These are phyloP conservation scores for Phyllosticta capitalensis DNA, from an alignment of 2,329 filamentous ascomycete species.

Conservation along the genomic window DNA sequence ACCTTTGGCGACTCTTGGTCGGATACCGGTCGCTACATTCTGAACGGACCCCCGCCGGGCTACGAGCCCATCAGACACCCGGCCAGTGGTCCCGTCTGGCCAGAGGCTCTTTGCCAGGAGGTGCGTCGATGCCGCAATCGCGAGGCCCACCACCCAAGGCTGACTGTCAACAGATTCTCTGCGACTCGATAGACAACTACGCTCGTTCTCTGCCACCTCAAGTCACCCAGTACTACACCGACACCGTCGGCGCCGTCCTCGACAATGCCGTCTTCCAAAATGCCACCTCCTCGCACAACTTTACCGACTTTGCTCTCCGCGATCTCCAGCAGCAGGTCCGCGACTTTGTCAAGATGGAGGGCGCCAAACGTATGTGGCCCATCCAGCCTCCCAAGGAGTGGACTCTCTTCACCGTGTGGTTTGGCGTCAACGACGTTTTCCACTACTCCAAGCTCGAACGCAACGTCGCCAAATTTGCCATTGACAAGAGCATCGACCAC, in stretches of 20 bases:
- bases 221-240: slow-evolving; percentile 11
- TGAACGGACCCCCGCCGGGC: slow-evolving; percentile 22
- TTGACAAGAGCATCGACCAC: slow-evolving; percentile 25
- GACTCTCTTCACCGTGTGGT: slow-evolving; percentile 28
- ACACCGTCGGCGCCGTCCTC: slow-evolving; percentile 9
- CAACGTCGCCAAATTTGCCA: slow-evolving; percentile 21
- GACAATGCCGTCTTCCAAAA: slow-evolving; percentile 12
- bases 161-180: slow-evolving; percentile 16
- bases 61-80: slow-evolving; percentile 19
- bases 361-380: slow-evolving; percentile 11
- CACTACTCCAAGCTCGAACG: slow-evolving; percentile 24
- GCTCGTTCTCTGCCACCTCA: slow-evolving; percentile 11
- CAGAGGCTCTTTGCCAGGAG: slow-evolving; percentile 28
- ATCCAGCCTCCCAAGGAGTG: slow-evolving; percentile 16
- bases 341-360: slow-evolving; percentile 12
- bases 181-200: slow-evolving; percentile 12
- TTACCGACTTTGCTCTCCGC: slow-evolving; percentile 12
- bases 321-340: slow-evolving; percentile 11
- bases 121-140: slow-evolving; percentile 13
- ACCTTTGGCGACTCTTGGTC: slow-evolving; percentile 33
- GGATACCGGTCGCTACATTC: slow-evolving; percentile 27
- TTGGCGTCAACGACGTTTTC: slow-evolving; percentile 28
- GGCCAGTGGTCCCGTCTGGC: slow-evolving; percentile 27
- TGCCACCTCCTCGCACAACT: slow-evolving; percentile 11
- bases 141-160: slow-evolving; percentile 2